Conservation (phyloP, 257 asterid genomes). For the Solanum megistacrolobum region DNA sequence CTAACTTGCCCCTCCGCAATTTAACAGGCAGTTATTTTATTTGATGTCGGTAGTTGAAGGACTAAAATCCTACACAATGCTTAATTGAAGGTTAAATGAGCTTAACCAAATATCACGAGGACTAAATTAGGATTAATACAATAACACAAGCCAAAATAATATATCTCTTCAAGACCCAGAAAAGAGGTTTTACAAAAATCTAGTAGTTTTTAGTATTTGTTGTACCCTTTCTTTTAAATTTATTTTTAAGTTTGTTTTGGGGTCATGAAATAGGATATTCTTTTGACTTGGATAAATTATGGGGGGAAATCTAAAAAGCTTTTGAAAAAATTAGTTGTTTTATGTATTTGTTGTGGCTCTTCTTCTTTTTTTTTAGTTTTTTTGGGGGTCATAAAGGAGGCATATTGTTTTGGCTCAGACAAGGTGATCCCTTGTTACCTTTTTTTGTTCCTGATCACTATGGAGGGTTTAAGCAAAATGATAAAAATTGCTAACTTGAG, state of each 20-base stretch:
- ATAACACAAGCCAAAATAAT: not conserved
- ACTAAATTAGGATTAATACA: not conserved
- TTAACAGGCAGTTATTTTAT: not conserved
- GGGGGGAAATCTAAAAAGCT: not conserved
- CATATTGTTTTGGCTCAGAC: not conserved
- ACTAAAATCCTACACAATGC: not conserved
- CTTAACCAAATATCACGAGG: not conserved
- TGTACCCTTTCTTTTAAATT: too few species aligned
- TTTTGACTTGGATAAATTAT: not conserved
- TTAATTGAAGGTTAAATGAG: not conserved
- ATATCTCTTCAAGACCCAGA: not conserved
- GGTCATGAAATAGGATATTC: not conserved
- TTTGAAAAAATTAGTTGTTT: not conserved
- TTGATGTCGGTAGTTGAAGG: not conserved
- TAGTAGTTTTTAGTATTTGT: not conserved
- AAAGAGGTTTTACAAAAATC: not conserved
- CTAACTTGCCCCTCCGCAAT: not conserved
- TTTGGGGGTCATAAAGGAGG: not conserved
- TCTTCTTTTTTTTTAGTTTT: not conserved
- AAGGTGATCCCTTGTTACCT: not conserved
- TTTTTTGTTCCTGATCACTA: not conserved
- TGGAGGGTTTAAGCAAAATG: not conserved
- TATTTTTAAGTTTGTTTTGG: not conserved
- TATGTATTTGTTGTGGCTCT: not conserved
- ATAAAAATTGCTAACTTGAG: not conserved